These are phyloP conservation scores for Jatropha curcas DNA, from an alignment of 345 rosid species.

Conservation along the genomic window DNA sequence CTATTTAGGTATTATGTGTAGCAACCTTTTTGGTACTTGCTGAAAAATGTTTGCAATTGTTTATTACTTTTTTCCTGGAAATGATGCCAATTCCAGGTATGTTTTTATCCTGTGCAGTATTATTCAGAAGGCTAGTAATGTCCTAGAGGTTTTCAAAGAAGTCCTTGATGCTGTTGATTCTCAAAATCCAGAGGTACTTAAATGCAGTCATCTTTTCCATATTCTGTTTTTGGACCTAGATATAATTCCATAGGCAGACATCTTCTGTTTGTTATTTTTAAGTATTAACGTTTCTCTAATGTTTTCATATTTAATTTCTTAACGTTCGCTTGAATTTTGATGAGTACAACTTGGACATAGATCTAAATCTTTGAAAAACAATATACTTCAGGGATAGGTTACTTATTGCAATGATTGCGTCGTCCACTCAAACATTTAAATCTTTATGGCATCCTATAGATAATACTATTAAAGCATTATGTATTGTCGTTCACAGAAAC, in stretches of 20 bases:
- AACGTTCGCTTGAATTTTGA: neutral
- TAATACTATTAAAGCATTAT: neutral
- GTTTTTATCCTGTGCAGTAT: constrained; percentile 47
- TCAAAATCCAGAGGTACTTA: constrained; percentile 75
- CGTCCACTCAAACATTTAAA: neutral
- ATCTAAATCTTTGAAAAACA: neutral
- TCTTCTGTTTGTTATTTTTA: neutral
- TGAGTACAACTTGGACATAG: neutral
- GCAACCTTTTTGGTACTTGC: neutral
- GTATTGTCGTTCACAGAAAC: neutral
- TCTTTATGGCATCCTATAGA: neutral
- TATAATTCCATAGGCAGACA: neutral
- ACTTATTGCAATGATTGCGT: neutral
- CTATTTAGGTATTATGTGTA: neutral
- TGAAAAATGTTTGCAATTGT: neutral
- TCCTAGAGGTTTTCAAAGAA: constrained; percentile 80
- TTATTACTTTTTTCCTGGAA: neutral
- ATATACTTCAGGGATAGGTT: neutral
- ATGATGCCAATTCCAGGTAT: constrained; percentile 2
- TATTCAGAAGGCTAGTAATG: constrained; percentile 86
- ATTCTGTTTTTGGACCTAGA: neutral
- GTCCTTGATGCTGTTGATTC: constrained; percentile 83
- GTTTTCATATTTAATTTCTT: neutral
- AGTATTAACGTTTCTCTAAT: neutral
- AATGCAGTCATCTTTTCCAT: constrained; percentile 6